Percentiles rank a stretch among this genome's conserved stretches.
These are phyloP conservation scores for Salix brachista DNA, from an alignment of 345 rosid species.

Conservation along the genomic window DNA sequence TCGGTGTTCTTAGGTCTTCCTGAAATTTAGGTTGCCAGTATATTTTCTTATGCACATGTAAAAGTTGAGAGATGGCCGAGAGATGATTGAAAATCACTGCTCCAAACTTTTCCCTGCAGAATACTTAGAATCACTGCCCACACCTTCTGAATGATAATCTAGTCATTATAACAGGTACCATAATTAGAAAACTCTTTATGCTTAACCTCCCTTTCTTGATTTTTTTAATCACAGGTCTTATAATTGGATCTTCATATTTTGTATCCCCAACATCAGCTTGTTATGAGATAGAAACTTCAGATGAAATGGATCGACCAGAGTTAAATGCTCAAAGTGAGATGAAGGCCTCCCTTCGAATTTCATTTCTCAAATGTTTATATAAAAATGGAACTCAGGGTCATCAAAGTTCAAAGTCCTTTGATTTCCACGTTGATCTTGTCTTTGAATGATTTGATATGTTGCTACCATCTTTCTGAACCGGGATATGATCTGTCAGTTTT, in stretches of 20 bases:
- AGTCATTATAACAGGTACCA: background rate
- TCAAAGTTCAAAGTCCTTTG: constrained; percentile 5
- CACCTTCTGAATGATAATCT: background rate
- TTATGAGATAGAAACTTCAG: constrained; percentile 54
- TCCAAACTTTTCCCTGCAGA: background rate
- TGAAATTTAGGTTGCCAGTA: too few species aligned
- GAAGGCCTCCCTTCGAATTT: constrained; percentile 12
- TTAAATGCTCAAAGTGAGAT: constrained; percentile 65
- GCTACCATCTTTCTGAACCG: constrained; percentile 9
- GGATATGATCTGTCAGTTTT: constrained; percentile 48
- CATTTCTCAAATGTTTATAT: background rate
- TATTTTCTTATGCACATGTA: too few species aligned
- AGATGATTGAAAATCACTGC: background rate
- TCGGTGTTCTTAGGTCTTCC: background rate
- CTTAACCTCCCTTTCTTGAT: constrained; percentile 4
- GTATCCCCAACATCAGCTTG: constrained; percentile 60
- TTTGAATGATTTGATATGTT: background rate
- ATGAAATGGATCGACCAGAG: constrained; percentile 58
- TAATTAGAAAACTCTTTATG: background rate
- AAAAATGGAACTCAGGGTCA: background rate
- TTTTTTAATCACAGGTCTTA: constrained; percentile 43
- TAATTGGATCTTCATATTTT: constrained; percentile 60
- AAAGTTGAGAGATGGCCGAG: too few species aligned
- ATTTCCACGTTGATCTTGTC: constrained; percentile 3
- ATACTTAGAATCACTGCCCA: too few species aligned